Evolutionary conservation across 208 protist genomes (phyloP), one percentile per base, ranked within the genome.

Genomic region (Wallacemonas sp.): DNA sequence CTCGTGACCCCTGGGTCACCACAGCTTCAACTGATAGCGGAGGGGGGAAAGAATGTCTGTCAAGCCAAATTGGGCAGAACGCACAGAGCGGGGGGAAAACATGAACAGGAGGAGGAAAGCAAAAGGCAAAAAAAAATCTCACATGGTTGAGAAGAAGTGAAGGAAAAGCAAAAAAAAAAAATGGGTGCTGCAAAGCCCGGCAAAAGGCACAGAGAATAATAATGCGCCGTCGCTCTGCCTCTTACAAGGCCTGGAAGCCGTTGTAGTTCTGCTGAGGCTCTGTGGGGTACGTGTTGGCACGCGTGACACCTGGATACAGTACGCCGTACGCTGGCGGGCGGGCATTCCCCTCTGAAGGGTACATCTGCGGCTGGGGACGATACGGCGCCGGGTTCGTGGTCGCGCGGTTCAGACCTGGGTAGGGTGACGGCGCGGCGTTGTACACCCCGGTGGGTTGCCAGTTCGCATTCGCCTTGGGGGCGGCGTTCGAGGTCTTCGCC

Each of bases 181-280:
- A 41, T 41, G 0, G 36, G 36, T 41, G 10, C n/a, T n/a, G n/a
- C n/a, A n/a, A n/a, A n/a, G n/a, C n/a, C n/a, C n/a, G n/a, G n/a
- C n/a, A n/a, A n/a, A n/a, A n/a, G n/a, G n/a, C n/a, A n/a, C n/a
- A n/a, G n/a, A n/a, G n/a, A n/a, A n/a, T n/a, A n/a, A n/a, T n/a
- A n/a, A 41, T 16, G 36, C 0, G 36, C 0, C 36, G 0, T 14
- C 36, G 36, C 36, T 7, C 36, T 16, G 14, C 14, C 10, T 7
- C 36, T 59, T 29, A 59, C 31, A 59, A 26, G 8, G 52, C 52
- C 3, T 59, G 20, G 31, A 59, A 59, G 20, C 32, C 32, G 4
- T 20, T 3, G 7, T 5, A 29, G 52, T 33, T 33, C n/a, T 20
- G 52, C 20, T 20, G 52, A 41, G 7, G 7, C 25, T 55, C 48